Percentiles rank a stretch among this genome's conserved stretches.
Evolutionary conservation across 805 yeast genomes (phyloP).

Genomic region (Metschnikowia dekortorum): DNA sequence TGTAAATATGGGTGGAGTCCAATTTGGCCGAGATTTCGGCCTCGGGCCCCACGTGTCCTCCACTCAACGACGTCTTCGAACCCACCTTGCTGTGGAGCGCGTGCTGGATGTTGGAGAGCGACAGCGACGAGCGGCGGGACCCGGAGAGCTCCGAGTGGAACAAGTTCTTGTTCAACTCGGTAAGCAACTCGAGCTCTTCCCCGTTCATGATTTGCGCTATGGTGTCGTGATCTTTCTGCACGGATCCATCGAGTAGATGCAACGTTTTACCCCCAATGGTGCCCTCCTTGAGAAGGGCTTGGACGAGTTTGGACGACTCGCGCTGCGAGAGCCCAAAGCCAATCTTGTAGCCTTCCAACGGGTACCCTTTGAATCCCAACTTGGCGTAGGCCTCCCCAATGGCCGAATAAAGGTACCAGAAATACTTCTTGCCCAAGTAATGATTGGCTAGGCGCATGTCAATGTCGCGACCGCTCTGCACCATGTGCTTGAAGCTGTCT

Average conservation of each 20-base stretch:
- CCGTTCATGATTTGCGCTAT: slow-evolving; percentile 29
- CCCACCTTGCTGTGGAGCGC: neutral
- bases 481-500: slow-evolving; percentile 33
- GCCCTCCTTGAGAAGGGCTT: slow-evolving; percentile 17
- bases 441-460: slow-evolving; percentile 30
- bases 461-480: slow-evolving; percentile 22
- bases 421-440: slow-evolving; percentile 31
- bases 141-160: slow-evolving; percentile 33
- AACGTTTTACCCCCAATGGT: slow-evolving; percentile 25
- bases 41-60: neutral
- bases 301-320: slow-evolving; percentile 18
- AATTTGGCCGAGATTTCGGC: neutral
- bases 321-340: slow-evolving; percentile 20
- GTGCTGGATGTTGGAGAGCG: slow-evolving; percentile 25
- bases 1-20: neutral
- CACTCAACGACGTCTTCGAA: slow-evolving; percentile 17
- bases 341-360: slow-evolving; percentile 31
- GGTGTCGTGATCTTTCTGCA: slow-evolving; percentile 25
- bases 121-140: slow-evolving; percentile 28
- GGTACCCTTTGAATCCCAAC: slow-evolving; percentile 51
- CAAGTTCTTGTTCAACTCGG: slow-evolving; percentile 32
- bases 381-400: slow-evolving; percentile 62
- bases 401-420: slow-evolving; percentile 62
- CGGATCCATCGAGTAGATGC: slow-evolving; percentile 21
- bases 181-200: slow-evolving; percentile 32